phyloP scores from a whole-genome alignment of 331 rosid genomes.

The Spiraea crenata region DNA sequence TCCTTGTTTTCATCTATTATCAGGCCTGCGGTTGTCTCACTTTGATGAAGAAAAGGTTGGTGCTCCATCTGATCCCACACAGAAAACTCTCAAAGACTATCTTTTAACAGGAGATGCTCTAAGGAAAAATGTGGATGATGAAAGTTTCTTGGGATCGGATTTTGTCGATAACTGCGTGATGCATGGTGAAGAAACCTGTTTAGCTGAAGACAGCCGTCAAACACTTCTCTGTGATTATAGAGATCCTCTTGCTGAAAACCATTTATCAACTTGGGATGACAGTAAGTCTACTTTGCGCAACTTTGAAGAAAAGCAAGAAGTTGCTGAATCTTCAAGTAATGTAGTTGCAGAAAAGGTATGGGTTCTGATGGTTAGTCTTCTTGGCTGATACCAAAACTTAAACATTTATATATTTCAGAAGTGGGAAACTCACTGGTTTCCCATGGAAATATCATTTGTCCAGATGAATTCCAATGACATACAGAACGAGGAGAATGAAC shows the following conservation, averaged over 20 bases:
- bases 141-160: conserved; percentile 34
- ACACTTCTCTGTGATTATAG: conserved; percentile 24
- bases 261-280: conserved; percentile 29
- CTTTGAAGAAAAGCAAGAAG: conserved; percentile 26
- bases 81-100: conserved; percentile 65
- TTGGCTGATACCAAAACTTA: conserved; percentile 7
- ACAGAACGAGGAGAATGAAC: background rate
- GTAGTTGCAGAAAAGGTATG: conserved; percentile 21
- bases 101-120: conserved; percentile 46
- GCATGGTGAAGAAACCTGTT: conserved; percentile 45
- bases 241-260: conserved; percentile 38
- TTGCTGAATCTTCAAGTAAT: conserved; percentile 26
- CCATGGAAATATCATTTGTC: conserved; percentile 18
- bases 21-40: conserved; percentile 84
- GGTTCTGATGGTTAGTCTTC: conserved; percentile 13
- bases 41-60: conserved; percentile 53
- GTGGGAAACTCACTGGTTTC: background rate
- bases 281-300: conserved; percentile 25
- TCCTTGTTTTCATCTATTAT: conserved; percentile 16
- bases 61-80: conserved; percentile 61
- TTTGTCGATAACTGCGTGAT: conserved; percentile 28
- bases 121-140: conserved; percentile 29
- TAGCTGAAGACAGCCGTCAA: conserved; percentile 30
- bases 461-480: conserved; percentile 24
- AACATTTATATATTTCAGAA: background rate